These are phyloP conservation scores for Ogataea pini DNA, from an alignment of 805 yeast genomes.

Conservation along the genomic window DNA sequence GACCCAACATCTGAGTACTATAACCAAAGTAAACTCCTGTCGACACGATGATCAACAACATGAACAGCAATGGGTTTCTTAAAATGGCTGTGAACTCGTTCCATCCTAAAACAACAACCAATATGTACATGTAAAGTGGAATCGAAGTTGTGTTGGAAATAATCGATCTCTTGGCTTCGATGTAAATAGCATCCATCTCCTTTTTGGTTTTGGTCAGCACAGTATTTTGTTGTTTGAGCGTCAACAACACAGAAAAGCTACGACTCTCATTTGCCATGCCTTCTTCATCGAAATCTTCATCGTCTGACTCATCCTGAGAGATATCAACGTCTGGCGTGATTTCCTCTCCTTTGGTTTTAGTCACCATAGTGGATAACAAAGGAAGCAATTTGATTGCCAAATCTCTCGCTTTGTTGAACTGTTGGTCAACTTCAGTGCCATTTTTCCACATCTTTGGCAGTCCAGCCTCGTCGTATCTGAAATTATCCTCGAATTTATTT, in stretches of 20 bases:
- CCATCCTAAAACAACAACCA: constrained; percentile 86
- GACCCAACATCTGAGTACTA: constrained; percentile 72
- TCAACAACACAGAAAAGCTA: constrained; percentile 58
- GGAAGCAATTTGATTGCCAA: constrained; percentile 61
- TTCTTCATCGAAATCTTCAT: constrained; percentile 37
- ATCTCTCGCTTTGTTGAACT: constrained; percentile 60
- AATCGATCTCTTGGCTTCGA: constrained; percentile 88
- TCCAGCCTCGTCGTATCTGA: constrained; percentile 81
- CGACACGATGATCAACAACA: constrained; percentile 54
- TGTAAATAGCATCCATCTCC: constrained; percentile 73
- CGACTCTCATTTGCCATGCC: constrained; percentile 39
- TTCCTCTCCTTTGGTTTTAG: constrained; percentile 49
- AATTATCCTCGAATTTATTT: constrained; percentile 78
- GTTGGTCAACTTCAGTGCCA: constrained; percentile 67
- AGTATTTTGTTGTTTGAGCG: constrained; percentile 55
- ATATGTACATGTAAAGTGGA: constrained; percentile 77
- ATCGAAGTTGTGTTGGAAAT: constrained; percentile 75
- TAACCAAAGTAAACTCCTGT: constrained; percentile 70
- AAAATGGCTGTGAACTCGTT: constrained; percentile 88
- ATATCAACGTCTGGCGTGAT: constrained; percentile 60
- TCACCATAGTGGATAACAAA: constrained; percentile 53
- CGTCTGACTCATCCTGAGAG: constrained; percentile 36
- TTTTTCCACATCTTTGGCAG: constrained; percentile 81
- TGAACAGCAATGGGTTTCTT: constrained; percentile 80
- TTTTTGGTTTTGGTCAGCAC: constrained; percentile 63